Conservation (phyloP, 805 yeast species). For the Starmerella cellae region DNA sequence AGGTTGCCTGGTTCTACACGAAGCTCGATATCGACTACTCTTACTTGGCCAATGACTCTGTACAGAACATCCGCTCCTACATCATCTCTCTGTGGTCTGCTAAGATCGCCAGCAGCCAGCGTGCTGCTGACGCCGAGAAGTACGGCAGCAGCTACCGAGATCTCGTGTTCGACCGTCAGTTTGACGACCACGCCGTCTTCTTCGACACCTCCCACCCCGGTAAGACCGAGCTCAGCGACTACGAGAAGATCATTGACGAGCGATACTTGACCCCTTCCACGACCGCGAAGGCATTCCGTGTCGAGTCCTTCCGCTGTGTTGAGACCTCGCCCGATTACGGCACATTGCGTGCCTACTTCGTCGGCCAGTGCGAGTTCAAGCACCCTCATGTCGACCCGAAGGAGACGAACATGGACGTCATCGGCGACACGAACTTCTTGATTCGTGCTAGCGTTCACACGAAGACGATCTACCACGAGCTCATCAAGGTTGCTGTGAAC, state of each 20-base stretch:
- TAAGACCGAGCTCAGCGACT: constrained; percentile 34
- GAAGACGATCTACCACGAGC: constrained; percentile 57
- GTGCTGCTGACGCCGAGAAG: constrained; percentile 28
- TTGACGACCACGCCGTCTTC: constrained; percentile 78
- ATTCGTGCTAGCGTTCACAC: constrained; percentile 71
- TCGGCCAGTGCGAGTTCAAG: constrained; percentile 56
- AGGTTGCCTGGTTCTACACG: constrained; percentile 81
- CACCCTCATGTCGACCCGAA: constrained; percentile 25
- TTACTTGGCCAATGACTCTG: constrained; percentile 75
- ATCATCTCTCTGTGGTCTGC: constrained; percentile 85
- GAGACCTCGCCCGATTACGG: constrained; percentile 31
- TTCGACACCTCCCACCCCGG: constrained; percentile 60
- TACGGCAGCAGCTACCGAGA: constrained; percentile 25
- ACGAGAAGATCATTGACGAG: constrained; percentile 71
- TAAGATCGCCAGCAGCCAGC: constrained; percentile 76
- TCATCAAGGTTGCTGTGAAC: constrained; percentile 52
- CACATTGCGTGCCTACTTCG: constrained; percentile 60
- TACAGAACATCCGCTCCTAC: constrained; percentile 66
- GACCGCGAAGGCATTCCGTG: constrained; percentile 40
- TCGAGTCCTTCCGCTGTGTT: constrained; percentile 51
- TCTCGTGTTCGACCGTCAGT: constrained; percentile 68
- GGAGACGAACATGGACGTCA: constrained; percentile 44
- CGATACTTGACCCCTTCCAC: constrained; percentile 41
- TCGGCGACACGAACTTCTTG: constrained; percentile 68
- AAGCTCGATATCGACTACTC: constrained; percentile 81